A percentile compares a stretch with the other conserved stretches of the same genome.
Evolutionary conservation across 1,139 yeast species (phyloP).

Genomic region (Magnusiomyces sp.): DNA sequence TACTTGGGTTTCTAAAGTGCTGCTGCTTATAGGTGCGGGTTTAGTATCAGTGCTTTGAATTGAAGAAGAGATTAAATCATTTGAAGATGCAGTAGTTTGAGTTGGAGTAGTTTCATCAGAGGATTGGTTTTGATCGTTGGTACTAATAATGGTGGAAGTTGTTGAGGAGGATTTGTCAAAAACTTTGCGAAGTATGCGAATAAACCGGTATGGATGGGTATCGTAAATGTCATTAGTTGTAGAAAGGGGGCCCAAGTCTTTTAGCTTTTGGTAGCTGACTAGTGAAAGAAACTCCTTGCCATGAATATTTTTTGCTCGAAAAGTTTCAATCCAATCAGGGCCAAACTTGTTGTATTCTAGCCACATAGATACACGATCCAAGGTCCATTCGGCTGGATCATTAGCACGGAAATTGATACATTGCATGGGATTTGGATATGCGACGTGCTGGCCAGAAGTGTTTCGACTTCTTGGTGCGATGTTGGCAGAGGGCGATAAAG

Average conservation of each 20-base stretch:
- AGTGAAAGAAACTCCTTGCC: slow-evolving; percentile 62
- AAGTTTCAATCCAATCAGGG: slow-evolving; percentile 60
- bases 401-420: slow-evolving; percentile 25
- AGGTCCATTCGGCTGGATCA: slow-evolving; percentile 53
- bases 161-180: slow-evolving; percentile 32
- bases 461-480: slow-evolving; percentile 13
- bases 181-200: slow-evolving; percentile 42
- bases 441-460: slow-evolving; percentile 16
- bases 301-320: slow-evolving; percentile 48
- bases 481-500: slow-evolving; percentile 13
- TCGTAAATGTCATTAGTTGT: slow-evolving; percentile 36
- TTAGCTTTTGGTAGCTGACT: slow-evolving; percentile 55
- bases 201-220: slow-evolving; percentile 49
- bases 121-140: neutral
- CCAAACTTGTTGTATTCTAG: slow-evolving; percentile 59
- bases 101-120: neutral
- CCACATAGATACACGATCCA: slow-evolving; percentile 60
- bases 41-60: too few relatives aligned
- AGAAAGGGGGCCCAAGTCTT: slow-evolving; percentile 34
- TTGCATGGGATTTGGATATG: slow-evolving; percentile 15
- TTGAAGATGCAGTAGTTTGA: neutral
- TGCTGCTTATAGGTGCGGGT: too few relatives aligned
- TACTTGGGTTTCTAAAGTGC: too few relatives aligned
- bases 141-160: slow-evolving; percentile 13
- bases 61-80: neutral